A percentile compares a stretch with the other conserved stretches of the same genome.
Conservation (phyloP, 2,329 filamentous ascomycete genomes). For the Aureobasidium vineae region DNA sequence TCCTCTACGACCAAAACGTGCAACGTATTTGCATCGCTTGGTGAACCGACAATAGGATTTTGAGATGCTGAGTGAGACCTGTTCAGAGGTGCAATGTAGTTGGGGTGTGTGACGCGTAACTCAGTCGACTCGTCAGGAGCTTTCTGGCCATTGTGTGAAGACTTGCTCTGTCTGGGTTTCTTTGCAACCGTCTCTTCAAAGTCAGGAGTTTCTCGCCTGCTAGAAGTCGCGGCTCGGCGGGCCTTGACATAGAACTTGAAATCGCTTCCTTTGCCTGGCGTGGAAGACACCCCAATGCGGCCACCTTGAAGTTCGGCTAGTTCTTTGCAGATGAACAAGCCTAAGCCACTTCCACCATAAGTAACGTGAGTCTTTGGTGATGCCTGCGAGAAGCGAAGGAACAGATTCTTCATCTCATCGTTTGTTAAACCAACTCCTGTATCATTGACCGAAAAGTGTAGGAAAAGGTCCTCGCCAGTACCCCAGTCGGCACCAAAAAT, state of each 20-base stretch:
- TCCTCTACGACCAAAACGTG: slow-evolving; percentile 39
- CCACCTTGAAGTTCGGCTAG: slow-evolving; percentile 67
- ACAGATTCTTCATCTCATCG: slow-evolving; percentile 49
- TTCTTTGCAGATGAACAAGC: slow-evolving; percentile 66
- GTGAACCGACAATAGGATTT: slow-evolving; percentile 19
- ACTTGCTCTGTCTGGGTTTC: not conserved
- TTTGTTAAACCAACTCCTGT: slow-evolving; percentile 40
- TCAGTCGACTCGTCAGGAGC: not conserved
- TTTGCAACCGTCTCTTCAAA: not conserved
- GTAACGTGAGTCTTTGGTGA: slow-evolving; percentile 65
- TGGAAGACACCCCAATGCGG: slow-evolving; percentile 61
- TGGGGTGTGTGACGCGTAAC: slow-evolving; percentile 4
- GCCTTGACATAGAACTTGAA: slow-evolving; percentile 66
- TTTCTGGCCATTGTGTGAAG: not conserved
- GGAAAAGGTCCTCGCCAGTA: slow-evolving; percentile 40
- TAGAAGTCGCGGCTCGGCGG: slow-evolving; percentile 41
- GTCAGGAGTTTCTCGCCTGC: not conserved
- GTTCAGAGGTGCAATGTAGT: slow-evolving; percentile 10
- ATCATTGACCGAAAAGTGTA: slow-evolving; percentile 40
- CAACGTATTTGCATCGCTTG: slow-evolving; percentile 8
- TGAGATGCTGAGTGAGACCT: slow-evolving; percentile 17
- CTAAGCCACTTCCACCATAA: slow-evolving; percentile 66
- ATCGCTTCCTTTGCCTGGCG: slow-evolving; percentile 57
- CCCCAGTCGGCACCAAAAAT: slow-evolving; percentile 35
- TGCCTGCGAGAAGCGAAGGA: slow-evolving; percentile 66